Base-by-base conservation (phyloP, 139 green algal species). In the Asterochloris sp. region DNA sequence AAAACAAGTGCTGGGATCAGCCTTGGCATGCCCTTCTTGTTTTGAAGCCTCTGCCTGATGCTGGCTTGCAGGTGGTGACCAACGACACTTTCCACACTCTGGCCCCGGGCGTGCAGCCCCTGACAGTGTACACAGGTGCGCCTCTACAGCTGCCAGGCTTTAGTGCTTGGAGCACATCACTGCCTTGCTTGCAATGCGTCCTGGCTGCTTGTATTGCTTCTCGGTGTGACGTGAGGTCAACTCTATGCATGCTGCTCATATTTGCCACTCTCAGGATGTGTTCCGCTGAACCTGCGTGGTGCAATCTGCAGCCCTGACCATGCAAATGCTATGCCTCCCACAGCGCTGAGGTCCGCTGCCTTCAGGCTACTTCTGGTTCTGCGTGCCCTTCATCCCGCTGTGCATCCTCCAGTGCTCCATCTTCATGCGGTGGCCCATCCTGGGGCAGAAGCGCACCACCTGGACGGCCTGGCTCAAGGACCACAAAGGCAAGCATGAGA, bases 301-400 rank as follows among this genome's bases (percentile, higher is more conserved):
- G 38, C 6, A 54, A 54, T 54, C 38, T 54, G 4, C 14, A 62
- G 10, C n/a, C 26, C 71, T 11, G 8, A 77, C 26, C 17, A 47
- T 77, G 19, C 23, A 21, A 6, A 77, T 19, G 23, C 16, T 16
- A 79, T 0, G 23, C 24, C 21, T 27, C 27, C 0, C 27, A 26
- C 12, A n/a, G 27, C 27, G 26, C 11, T 64, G 15, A 54, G 4
- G 12, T 47, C 67, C 38, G 0, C 19, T 78, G 19, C 19, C 11
- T 64, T 62, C 79, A 69, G 79, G 69, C 15, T 83, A 83, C 54
- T 83, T 83, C 54, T 83, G 27, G 24, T 83, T 83, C 54, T 73
- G 54, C 28, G 47, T 78, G 11, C 60, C 68, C 21, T 83, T 66
- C 60, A 29, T 83, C 23, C 68, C 78, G 24, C 69, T 78, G 24